phyloP scores from a whole-genome alignment of 2,329 filamentous ascomycete genomes.

The Colletotrichum nymphaeae region DNA sequence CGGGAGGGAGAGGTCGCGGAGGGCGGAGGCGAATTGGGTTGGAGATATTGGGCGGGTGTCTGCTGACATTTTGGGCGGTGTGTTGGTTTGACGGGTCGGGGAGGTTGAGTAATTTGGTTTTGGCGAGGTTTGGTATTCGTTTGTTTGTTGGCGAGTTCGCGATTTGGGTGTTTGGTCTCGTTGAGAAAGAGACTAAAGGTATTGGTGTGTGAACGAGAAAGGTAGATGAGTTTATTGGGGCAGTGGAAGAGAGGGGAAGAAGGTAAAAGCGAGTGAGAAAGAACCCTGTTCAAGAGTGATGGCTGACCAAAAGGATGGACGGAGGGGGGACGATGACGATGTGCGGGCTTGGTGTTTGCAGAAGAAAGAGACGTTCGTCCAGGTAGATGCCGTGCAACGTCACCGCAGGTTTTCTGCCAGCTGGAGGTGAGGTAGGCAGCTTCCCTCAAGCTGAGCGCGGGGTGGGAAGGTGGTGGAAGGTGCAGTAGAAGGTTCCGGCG shows the following conservation, averaged over 20 bases:
- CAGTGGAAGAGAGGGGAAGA: neutral
- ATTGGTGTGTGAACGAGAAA: neutral
- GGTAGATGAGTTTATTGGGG: neutral
- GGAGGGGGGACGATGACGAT: neutral
- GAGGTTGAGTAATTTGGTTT: neutral
- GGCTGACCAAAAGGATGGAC: neutral
- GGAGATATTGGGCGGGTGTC: constrained; percentile 71
- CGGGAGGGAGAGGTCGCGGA: constrained; percentile 73
- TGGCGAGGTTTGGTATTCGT: neutral
- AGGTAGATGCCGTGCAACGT: constrained; percentile 2
- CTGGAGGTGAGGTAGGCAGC: neutral
- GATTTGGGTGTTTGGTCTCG: neutral
- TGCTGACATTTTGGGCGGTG: constrained; percentile 65
- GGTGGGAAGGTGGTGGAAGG: constrained; percentile 19
- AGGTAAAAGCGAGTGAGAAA: neutral
- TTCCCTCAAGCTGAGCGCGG: constrained; percentile 11
- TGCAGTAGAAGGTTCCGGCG: constrained; percentile 25
- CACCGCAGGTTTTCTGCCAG: constrained; percentile 6
- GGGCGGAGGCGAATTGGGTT: constrained; percentile 73
- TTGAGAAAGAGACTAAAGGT: neutral
- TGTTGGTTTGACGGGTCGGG: neutral
- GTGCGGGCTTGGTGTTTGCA: neutral
- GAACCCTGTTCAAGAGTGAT: too few relatives aligned
- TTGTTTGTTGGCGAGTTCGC: neutral
- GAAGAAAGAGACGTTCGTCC: neutral